Percentiles rank a stretch among this genome's conserved stretches.
Evolutionary conservation across 805 yeast species (phyloP).

Genomic region (Saturnispora mendoncae): DNA sequence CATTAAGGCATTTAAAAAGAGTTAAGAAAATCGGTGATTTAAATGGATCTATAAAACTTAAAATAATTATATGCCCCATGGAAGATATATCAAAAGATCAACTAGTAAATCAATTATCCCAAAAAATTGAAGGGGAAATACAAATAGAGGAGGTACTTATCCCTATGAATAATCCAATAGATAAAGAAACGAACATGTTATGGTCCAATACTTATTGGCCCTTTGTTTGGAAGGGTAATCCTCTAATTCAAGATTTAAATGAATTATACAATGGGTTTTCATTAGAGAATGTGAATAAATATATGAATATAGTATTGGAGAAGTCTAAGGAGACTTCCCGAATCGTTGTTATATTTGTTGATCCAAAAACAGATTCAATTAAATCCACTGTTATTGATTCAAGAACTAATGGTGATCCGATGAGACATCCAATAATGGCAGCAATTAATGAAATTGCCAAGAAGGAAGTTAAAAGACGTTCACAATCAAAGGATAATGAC

Average conservation of each 20-base stretch:
- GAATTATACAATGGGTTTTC: conserved; percentile 34
- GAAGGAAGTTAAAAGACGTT: conserved; percentile 37
- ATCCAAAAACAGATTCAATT: conserved; percentile 38
- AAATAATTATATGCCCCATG: conserved; percentile 41
- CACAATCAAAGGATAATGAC: conserved; percentile 7
- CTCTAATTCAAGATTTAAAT: conserved; percentile 60
- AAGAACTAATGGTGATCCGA: conserved; percentile 38
- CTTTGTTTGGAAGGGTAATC: conserved; percentile 87
- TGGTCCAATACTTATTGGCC: conserved; percentile 84
- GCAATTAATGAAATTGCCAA: conserved; percentile 60
- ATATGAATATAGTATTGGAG: conserved; percentile 24
- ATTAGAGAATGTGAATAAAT: conserved; percentile 32
- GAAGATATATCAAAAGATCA: conserved; percentile 27
- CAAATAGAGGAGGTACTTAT: conserved; percentile 28
- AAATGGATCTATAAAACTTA: conserved; percentile 14
- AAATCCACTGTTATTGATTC: conserved; percentile 34
- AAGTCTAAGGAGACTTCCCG: conserved; percentile 1
- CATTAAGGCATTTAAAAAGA: conserved; percentile 44
- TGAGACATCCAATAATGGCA: conserved; percentile 67
- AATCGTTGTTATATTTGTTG: conserved; percentile 55
- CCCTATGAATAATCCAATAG: conserved; percentile 58
- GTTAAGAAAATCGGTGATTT: conserved; percentile 25
- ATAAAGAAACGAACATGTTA: conserved; percentile 51
- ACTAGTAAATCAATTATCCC: conserved; percentile 4
- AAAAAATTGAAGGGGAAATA: neutral